A percentile compares a stretch with the other conserved stretches of the same genome.
Evolutionary conservation across 805 yeast species (phyloP).

Genomic region (Myxozyma sirexii): DNA sequence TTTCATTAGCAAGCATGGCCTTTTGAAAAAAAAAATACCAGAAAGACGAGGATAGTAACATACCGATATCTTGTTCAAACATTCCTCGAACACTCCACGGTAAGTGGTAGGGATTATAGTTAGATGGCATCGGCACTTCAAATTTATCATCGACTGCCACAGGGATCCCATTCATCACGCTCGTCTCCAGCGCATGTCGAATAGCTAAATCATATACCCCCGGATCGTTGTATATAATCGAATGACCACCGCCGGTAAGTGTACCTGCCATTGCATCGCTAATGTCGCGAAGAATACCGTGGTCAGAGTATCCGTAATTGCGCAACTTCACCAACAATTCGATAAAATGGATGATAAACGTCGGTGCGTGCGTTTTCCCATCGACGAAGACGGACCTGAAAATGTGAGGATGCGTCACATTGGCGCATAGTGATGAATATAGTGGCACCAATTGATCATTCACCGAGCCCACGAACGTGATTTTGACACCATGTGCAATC

Average conservation of each 20-base stretch:
- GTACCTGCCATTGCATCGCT: constrained; percentile 84
- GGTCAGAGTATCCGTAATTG: constrained; percentile 79
- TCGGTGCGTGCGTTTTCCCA: constrained; percentile 66
- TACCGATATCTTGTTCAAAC: constrained; percentile 56
- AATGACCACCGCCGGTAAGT: constrained; percentile 93
- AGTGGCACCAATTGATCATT: constrained; percentile 94
- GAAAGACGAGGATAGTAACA: constrained; percentile 44
- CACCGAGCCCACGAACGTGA: constrained; percentile 82
- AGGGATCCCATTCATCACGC: constrained; percentile 50
- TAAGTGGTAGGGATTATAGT: constrained; percentile 77
- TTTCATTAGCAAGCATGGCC: too few species aligned
- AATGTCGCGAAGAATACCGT: constrained; percentile 81
- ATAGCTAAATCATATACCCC: constrained; percentile 82
- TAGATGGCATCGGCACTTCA: constrained; percentile 57
- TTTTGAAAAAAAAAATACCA: too few species aligned
- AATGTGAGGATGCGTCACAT: constrained; percentile 84
- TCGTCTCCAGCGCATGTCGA: constrained; percentile 73
- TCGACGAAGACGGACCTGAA: constrained; percentile 89
- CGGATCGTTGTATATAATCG: constrained; percentile 81
- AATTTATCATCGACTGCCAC: constrained; percentile 45
- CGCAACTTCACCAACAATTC: constrained; percentile 72
- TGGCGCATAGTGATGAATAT: constrained; percentile 82
- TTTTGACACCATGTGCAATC: constrained; percentile 69
- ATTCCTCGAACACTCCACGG: constrained; percentile 95
- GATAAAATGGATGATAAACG: constrained; percentile 73